These are phyloP conservation scores for Chaetomium globosum DNA, from an alignment of 2,329 filamentous ascomycete genomes.

Conservation along the genomic window DNA sequence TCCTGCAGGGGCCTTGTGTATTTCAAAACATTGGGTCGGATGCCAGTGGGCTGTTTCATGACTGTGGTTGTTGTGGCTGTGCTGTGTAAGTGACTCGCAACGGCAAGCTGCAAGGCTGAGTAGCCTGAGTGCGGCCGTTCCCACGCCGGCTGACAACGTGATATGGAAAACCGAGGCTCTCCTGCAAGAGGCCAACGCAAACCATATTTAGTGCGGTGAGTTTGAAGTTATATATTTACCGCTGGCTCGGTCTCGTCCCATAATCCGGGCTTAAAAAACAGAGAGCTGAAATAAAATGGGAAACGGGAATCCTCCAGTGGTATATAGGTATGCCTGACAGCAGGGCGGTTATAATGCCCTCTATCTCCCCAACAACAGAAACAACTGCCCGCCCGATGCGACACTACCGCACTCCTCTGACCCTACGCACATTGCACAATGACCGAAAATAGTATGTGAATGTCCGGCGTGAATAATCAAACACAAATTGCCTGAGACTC, in stretches of 20 bases:
- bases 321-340: neutral
- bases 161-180: neutral
- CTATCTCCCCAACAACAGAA: neutral
- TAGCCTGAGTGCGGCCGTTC: neutral
- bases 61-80: neutral
- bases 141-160: no score
- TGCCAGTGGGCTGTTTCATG: no score
- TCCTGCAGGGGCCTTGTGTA: neutral
- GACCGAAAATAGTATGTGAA: neutral
- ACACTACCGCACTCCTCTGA: neutral
- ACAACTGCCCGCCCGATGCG: neutral
- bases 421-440: neutral
- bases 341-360: neutral
- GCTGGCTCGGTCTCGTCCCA: neutral
- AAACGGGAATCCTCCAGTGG: neutral
- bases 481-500: conserved; percentile 19
- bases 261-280: neutral
- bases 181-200: neutral
- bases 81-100: neutral
- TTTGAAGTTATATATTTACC: neutral
- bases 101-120: neutral
- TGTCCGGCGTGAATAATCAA: neutral
- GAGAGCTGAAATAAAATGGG: neutral
- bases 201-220: neutral
- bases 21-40: neutral